Evolutionary conservation across 2,329 filamentous ascomycete genomes (phyloP).

Genomic region (Paraphoma sp.): DNA sequence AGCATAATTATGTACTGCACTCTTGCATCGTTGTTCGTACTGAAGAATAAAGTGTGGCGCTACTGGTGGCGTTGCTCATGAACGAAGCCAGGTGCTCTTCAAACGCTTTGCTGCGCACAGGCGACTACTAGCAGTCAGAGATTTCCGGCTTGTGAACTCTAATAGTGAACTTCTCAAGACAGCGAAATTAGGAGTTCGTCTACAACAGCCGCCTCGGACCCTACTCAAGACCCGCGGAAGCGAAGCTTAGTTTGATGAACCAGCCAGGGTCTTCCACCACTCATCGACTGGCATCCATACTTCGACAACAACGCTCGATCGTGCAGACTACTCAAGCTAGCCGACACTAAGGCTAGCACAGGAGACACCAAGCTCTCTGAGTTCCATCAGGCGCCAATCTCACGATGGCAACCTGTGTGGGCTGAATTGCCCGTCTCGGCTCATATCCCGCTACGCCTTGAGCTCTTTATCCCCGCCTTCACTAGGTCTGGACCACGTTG

Average conservation of each 20-base stretch:
- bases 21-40: too few relatives aligned
- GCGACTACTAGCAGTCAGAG: too few relatives aligned
- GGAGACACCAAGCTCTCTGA: slow-evolving; percentile 12
- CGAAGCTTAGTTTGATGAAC: slow-evolving; percentile 9
- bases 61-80: too few relatives aligned
- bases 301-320: slow-evolving; percentile 4
- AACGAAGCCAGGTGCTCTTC: too few relatives aligned
- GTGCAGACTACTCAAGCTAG: slow-evolving; percentile 6
- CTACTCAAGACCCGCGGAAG: slow-evolving; percentile 6
- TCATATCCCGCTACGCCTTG: slow-evolving; percentile 26
- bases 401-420: slow-evolving; percentile 22
- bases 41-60: too few relatives aligned
- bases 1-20: too few relatives aligned
- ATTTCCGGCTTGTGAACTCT: too few relatives aligned
- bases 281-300: slow-evolving; percentile 6
- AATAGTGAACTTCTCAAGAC: background rate
- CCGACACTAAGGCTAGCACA: slow-evolving; percentile 17
- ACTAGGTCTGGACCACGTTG: slow-evolving; percentile 15
- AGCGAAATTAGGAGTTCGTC: background rate
- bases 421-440: slow-evolving; percentile 34
- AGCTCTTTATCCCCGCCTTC: slow-evolving; percentile 9
- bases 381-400: slow-evolving; percentile 29
- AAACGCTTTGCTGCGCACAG: too few relatives aligned
- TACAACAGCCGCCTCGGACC: background rate
- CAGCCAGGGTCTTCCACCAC: slow-evolving; percentile 11